Conservation (phyloP, 306 rosid species). For the Prunus mume region DNA sequence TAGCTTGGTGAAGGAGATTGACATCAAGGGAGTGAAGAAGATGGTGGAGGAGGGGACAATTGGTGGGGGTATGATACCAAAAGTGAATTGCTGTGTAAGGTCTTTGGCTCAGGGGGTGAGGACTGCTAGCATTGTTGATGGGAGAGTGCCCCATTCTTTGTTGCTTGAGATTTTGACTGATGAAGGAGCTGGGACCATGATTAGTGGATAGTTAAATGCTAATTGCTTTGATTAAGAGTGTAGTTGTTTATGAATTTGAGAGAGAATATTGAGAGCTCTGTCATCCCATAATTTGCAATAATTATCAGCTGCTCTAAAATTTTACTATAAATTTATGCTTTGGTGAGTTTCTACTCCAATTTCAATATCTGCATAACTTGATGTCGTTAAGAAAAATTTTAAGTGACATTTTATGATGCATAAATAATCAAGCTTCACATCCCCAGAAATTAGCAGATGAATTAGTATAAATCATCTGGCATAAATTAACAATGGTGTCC, state of each 20-base stretch:
- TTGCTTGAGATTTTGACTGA: conserved; percentile 85
- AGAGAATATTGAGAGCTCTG: background rate
- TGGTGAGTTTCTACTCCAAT: no score
- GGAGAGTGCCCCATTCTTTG: conserved; percentile 74
- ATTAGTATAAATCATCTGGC: background rate
- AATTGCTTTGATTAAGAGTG: background rate
- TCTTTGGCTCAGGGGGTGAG: conserved; percentile 81
- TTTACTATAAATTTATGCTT: no score
- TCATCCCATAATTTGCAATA: background rate
- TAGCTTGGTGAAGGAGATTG: conserved; percentile 71
- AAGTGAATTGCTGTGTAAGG: conserved; percentile 76
- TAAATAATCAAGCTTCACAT: no score
- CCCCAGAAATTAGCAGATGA: no score
- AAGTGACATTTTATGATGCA: no score
- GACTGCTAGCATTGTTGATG: conserved; percentile 86
- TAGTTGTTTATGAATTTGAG: background rate
- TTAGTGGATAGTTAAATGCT: conserved; percentile 42
- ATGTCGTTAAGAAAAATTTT: no score
- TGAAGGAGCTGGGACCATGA: conserved; percentile 95
- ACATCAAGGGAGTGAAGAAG: conserved; percentile 68
- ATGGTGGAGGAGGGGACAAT: conserved; percentile 69
- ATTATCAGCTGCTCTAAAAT: background rate
- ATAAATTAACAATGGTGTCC: background rate
- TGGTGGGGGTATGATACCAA: conserved; percentile 94
- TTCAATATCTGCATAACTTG: no score